Conservation (phyloP, 2,329 filamentous ascomycete species). For the Lachnellula suecica region DNA sequence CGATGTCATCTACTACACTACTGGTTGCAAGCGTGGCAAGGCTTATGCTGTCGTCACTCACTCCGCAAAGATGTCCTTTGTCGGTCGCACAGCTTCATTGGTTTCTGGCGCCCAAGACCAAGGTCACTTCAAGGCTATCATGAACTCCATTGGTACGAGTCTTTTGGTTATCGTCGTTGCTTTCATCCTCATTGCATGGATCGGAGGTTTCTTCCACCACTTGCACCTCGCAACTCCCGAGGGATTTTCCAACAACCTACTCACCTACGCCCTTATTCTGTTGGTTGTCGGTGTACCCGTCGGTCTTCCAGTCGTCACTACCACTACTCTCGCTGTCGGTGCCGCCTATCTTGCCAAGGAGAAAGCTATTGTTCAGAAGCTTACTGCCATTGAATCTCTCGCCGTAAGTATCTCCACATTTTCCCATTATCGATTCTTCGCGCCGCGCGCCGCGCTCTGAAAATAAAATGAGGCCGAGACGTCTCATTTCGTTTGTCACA, state of each 20-base stretch:
- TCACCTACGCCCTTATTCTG: conserved; percentile 68
- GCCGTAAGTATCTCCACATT: conserved; percentile 38
- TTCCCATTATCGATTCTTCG: background rate
- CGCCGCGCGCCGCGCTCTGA: background rate
- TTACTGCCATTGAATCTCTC: conserved; percentile 75
- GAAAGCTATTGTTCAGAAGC: conserved; percentile 78
- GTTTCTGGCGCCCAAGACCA: conserved; percentile 74
- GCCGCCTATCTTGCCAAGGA: conserved; percentile 76
- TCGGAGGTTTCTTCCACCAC: conserved; percentile 76
- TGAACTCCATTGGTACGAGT: conserved; percentile 76
- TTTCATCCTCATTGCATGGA: conserved; percentile 74
- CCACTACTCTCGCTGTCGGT: conserved; percentile 74
- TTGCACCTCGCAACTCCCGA: conserved; percentile 60
- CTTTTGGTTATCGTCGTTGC: conserved; percentile 76
- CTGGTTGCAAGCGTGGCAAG: conserved; percentile 79
- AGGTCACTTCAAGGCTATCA: conserved; percentile 80
- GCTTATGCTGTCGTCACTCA: conserved; percentile 68
- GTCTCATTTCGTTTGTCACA: too few species aligned
- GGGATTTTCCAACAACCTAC: conserved; percentile 59
- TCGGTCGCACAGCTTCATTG: conserved; percentile 72
- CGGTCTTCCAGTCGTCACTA: conserved; percentile 77
- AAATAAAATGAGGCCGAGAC: too few species aligned
- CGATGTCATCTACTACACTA: conserved; percentile 75
- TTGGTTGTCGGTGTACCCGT: conserved; percentile 78
- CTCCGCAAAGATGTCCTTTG: conserved; percentile 71